Conservation (phyloP, 495 filamentous ascomycete species). For the Physcia stellaris region DNA sequence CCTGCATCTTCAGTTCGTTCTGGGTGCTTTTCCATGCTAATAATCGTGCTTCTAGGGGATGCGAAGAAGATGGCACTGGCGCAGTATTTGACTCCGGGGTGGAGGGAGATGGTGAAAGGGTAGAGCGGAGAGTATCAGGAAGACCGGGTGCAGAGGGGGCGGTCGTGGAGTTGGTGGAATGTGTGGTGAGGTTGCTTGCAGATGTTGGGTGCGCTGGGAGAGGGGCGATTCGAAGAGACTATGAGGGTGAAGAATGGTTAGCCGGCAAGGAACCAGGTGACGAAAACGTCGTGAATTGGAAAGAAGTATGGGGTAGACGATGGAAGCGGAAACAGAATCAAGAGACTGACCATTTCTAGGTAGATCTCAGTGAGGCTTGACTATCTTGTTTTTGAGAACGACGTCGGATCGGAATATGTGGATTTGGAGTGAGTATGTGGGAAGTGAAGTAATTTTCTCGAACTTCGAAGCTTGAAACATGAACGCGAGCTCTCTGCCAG, state of each 20-base stretch:
- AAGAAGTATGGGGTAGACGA: too few relatives aligned
- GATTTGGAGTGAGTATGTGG: too few relatives aligned
- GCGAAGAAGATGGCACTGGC: conserved; percentile 41
- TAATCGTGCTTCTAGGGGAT: conserved; percentile 86
- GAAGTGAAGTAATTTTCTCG: too few relatives aligned
- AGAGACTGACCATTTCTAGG: too few relatives aligned
- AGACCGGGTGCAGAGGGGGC: conserved; percentile 85
- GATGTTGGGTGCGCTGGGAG: conserved; percentile 39
- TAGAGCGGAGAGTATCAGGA: conserved; percentile 79
- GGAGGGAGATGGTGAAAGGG: conserved; percentile 37
- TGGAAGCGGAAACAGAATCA: too few relatives aligned
- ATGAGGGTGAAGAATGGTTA: conserved; percentile 13
- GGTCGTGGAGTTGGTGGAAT: conserved; percentile 21
- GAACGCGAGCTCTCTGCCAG: too few relatives aligned
- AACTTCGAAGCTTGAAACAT: too few relatives aligned
- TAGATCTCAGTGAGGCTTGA: too few relatives aligned
- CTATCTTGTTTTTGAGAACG: too few relatives aligned
- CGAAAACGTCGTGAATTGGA: conserved; percentile 75
- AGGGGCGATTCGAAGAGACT: conserved; percentile 87
- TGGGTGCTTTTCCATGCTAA: conserved; percentile 74
- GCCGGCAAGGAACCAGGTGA: conserved; percentile 36
- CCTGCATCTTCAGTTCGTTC: conserved; percentile 74
- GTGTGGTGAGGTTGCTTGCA: conserved; percentile 42
- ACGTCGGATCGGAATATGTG: too few relatives aligned
- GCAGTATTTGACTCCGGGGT: conserved; percentile 32